Evolutionary conservation across 192 early-diverging fungal species (phyloP).

Genomic region (Pilobolus umbonatus): DNA sequence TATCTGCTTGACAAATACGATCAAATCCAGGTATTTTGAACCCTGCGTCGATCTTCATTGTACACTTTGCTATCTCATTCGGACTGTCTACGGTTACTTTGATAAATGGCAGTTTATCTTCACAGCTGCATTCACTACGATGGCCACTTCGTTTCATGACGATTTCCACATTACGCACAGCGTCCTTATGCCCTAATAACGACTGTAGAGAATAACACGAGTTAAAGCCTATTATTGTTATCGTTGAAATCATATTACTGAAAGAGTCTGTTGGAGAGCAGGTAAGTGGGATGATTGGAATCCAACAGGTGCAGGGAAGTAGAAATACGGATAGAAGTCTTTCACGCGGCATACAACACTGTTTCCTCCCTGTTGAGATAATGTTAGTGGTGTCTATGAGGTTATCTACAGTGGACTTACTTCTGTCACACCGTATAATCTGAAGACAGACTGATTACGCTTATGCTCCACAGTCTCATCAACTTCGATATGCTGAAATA

Average conservation of each 20-base stretch:
- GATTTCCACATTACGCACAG: conserved; percentile 61
- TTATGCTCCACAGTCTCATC: conserved; percentile 69
- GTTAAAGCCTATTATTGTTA: conserved; percentile 7
- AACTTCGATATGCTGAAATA: conserved; percentile 96
- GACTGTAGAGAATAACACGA: conserved; percentile 28
- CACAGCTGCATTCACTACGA: conserved; percentile 85
- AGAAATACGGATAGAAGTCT: conserved; percentile 92
- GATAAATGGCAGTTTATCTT: conserved; percentile 73
- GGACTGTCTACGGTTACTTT: conserved; percentile 67
- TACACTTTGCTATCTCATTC: conserved; percentile 30
- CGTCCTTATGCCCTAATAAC: conserved; percentile 28
- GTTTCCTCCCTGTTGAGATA: conserved; percentile 60
- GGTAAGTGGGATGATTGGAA: conserved; percentile 61
- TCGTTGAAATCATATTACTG: conserved; percentile 44
- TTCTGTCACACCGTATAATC: conserved; percentile 84
- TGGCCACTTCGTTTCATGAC: conserved; percentile 76
- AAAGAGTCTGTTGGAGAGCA: conserved; percentile 43
- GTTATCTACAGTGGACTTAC: conserved; percentile 29
- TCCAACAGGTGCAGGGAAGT: conserved; percentile 82
- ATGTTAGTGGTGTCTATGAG: background rate
- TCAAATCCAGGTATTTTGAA: conserved; percentile 55
- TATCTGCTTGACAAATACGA: conserved; percentile 32
- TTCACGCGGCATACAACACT: conserved; percentile 87
- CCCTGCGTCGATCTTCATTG: conserved; percentile 43
- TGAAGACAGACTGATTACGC: conserved; percentile 53